These are phyloP conservation scores for Coelastrella sp. DNA, from an alignment of 139 green algal species.

Conservation along the genomic window DNA sequence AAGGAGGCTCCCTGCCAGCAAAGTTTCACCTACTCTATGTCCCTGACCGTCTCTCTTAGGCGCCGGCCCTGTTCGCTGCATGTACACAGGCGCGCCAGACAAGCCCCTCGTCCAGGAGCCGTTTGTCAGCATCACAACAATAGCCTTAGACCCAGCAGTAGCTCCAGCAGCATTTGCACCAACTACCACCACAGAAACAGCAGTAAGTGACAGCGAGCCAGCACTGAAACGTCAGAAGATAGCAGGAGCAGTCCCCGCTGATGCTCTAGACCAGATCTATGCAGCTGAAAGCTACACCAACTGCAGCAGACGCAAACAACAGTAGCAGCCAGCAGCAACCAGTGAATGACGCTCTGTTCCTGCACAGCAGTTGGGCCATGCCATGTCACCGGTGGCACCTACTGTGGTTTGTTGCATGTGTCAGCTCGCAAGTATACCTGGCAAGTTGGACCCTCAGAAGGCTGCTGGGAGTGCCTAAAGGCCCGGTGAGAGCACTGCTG, in stretches of 20 bases:
- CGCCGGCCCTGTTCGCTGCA: neutral
- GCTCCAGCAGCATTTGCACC: neutral
- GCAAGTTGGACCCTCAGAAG: constrained; percentile 91
- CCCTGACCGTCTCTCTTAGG: neutral
- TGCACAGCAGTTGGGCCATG: neutral
- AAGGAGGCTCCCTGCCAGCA: too few species aligned
- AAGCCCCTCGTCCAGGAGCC: neutral
- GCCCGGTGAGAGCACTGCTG: constrained; percentile 43
- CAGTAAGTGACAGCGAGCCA: neutral
- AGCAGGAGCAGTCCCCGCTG: neutral
- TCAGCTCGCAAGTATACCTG: constrained; percentile 79
- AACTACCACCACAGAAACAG: neutral
- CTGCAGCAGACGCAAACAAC: neutral
- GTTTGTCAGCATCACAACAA: constrained; percentile 7
- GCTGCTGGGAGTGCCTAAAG: constrained; percentile 83
- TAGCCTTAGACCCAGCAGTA: neutral
- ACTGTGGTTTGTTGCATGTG: constrained; percentile 71
- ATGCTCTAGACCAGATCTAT: neutral
- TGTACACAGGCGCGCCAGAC: neutral
- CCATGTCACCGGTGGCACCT: neutral
- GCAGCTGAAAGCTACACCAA: constrained; percentile 1
- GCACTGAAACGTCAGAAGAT: neutral
- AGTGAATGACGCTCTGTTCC: neutral
- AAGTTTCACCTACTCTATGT: neutral
- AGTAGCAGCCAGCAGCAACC: neutral